Evolutionary conservation across 495 filamentous ascomycete genomes (phyloP).

Genomic region (Trypethelium eluteriae): DNA sequence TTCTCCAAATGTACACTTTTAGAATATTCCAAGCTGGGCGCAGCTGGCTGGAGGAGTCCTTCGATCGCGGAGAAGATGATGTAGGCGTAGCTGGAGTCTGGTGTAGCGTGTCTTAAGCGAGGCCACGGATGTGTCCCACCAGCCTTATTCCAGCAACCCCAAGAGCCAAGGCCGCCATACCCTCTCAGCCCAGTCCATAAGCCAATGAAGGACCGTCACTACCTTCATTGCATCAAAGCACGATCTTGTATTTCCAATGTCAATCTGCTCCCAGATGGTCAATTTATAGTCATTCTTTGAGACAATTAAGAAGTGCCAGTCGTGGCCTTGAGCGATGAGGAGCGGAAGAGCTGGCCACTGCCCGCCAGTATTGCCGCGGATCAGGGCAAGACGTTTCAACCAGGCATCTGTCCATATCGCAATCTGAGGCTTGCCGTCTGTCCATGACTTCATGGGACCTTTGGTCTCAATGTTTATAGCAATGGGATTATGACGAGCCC

Average conservation of each 20-base stretch:
- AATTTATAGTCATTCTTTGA: slow-evolving; percentile 19
- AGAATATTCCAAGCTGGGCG: too few species aligned
- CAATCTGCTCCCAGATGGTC: slow-evolving; percentile 23
- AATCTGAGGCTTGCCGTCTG: slow-evolving; percentile 24
- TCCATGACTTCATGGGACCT: slow-evolving; percentile 24
- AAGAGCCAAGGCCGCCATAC: slow-evolving; percentile 25
- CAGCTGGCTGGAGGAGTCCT: too few species aligned
- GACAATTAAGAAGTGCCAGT: slow-evolving; percentile 26
- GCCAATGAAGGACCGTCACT: slow-evolving; percentile 21
- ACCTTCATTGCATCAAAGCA: slow-evolving; percentile 27
- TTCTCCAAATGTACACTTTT: too few species aligned
- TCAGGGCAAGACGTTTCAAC: slow-evolving; percentile 18
- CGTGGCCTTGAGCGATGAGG: slow-evolving; percentile 25
- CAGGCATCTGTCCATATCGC: slow-evolving; percentile 25
- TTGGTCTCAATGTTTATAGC: slow-evolving; percentile 26
- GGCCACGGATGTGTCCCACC: slow-evolving; percentile 6
- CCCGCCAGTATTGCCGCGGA: slow-evolving; percentile 4
- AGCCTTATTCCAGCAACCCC: slow-evolving; percentile 14
- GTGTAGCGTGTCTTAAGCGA: too few species aligned
- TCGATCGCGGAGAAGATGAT: too few species aligned
- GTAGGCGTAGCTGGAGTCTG: too few species aligned
- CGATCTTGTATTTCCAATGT: slow-evolving; percentile 23
- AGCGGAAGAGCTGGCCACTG: slow-evolving; percentile 22
- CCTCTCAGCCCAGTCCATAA: slow-evolving; percentile 24
- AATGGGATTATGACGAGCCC: slow-evolving; percentile 19